Base-by-base conservation (phyloP, 192 early-diverging fungal genomes). In the Backusella macrospora region DNA sequence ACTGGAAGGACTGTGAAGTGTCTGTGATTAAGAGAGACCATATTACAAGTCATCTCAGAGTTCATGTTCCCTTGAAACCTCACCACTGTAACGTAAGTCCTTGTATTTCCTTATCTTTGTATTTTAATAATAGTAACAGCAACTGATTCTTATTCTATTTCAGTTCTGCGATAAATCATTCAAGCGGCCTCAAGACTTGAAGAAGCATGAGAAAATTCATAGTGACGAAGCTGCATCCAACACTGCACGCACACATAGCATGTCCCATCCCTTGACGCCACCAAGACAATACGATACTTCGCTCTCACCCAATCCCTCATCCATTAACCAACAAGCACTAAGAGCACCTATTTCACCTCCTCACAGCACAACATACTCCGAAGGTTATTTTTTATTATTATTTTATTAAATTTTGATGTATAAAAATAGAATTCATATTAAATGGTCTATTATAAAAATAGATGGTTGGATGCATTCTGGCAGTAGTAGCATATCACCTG, bases 1-100 rank as follows among this genome's bases (percentile, higher is more conserved):
- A 88, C 63, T 99, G 96, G 96, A 91, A 90, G 44, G 87, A 84
- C 40, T 98, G 97, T 85, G 76, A 78, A 26, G 84, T 90, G 26
- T 79, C 79, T 52, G 91, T 90, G 45, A 81, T 84, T 21, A 99
- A 99, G 85, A 83, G 97, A 72, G 97, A 99, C 80, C 97, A 99
- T 79, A 93, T 98, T 62, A 99, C 96, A 16, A 93, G 91, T n/a
- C 97, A 99, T 76, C 82, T 98, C 71, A 86, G 96, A 68, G 92
- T 96, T 59, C 97, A 99, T 78, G 90, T 99, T 13, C 90, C 94
- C 10, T 87, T 95, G 26, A 97, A 97, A 82, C 97, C 97, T 4
- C 89, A 95, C 82, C 81, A 83, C 37, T 99, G 97, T 83, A 73
- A 78, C 62, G 92, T 93, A 85, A 59, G 52, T 81, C 86, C 92